A percentile compares a stretch with the other conserved stretches of the same genome.
These are phyloP conservation scores for Cyanodermella asteris DNA, from an alignment of 2,329 filamentous ascomycete genomes.

Conservation along the genomic window DNA sequence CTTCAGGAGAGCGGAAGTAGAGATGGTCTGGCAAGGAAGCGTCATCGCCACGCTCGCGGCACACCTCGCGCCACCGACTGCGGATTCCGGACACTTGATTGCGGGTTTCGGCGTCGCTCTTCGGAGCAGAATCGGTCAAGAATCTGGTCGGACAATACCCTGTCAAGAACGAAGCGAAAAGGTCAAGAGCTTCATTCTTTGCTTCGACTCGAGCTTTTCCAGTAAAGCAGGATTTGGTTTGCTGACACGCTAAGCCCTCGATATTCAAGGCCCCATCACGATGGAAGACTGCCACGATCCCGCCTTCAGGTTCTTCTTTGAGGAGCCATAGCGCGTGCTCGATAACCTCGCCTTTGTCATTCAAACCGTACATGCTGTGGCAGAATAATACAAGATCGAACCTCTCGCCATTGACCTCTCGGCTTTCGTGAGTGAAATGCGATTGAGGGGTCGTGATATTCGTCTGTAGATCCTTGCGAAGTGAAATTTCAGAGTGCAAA, in stretches of 20 bases:
- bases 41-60: constrained; percentile 23
- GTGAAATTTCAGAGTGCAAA: constrained; percentile 23
- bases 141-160: no score
- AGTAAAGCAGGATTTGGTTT: constrained; percentile 24
- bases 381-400: constrained; percentile 39
- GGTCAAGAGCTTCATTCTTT: constrained; percentile 23
- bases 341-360: constrained; percentile 24
- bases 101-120: no score
- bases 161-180: constrained; percentile 31
- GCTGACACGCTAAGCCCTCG: constrained; percentile 26
- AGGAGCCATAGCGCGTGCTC: constrained; percentile 28
- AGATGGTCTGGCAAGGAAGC: constrained; percentile 18
- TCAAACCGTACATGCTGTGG: constrained; percentile 42
- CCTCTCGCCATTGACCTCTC: constrained; percentile 15
- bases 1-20: constrained; percentile 25
- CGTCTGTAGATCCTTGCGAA: constrained; percentile 21
- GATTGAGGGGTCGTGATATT: constrained; percentile 27
- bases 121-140: no score
- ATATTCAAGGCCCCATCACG: constrained; percentile 23
- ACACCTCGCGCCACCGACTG: constrained; percentile 28
- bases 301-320: constrained; percentile 15
- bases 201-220: constrained; percentile 23
- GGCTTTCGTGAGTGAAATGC: constrained; percentile 16
- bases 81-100: no score
- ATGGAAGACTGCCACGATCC: constrained; percentile 33